These are phyloP conservation scores for Citrus trifoliata DNA, from an alignment of 345 rosid genomes.

Conservation along the genomic window DNA sequence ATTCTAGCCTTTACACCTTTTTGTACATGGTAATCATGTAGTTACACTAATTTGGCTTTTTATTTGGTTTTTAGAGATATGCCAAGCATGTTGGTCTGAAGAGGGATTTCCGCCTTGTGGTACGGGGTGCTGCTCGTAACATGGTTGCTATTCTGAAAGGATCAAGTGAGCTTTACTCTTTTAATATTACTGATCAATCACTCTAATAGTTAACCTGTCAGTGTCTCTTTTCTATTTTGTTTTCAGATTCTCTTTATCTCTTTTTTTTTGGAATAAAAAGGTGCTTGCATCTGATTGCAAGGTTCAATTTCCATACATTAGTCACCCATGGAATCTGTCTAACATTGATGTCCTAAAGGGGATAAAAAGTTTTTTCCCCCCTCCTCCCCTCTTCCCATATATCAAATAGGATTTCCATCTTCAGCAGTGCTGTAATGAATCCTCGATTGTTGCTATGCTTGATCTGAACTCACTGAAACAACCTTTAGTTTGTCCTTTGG, in stretches of 20 bases:
- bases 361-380: neutral
- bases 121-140: constrained; percentile 94
- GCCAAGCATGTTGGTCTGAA: constrained; percentile 87
- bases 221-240: neutral
- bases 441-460: neutral
- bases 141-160: constrained; percentile 82
- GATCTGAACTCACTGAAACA: neutral
- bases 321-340: neutral
- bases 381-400: too few relatives aligned
- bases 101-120: constrained; percentile 96
- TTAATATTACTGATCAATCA: neutral
- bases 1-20: constrained; percentile 10
- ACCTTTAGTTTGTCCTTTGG: neutral
- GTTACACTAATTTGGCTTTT: constrained; percentile 14
- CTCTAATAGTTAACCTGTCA: neutral
- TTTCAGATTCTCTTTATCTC: neutral
- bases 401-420: neutral
- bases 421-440: neutral
- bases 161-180: constrained; percentile 49
- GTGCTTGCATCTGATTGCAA: neutral
- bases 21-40: neutral
- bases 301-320: neutral
- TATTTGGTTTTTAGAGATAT: constrained; percentile 54
- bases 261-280: neutral
- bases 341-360: neutral